A percentile compares a stretch with the other conserved stretches of the same genome.
Evolutionary conservation across 2,329 filamentous ascomycete species (phyloP).

Genomic region (Amesomyces nigricolor): DNA sequence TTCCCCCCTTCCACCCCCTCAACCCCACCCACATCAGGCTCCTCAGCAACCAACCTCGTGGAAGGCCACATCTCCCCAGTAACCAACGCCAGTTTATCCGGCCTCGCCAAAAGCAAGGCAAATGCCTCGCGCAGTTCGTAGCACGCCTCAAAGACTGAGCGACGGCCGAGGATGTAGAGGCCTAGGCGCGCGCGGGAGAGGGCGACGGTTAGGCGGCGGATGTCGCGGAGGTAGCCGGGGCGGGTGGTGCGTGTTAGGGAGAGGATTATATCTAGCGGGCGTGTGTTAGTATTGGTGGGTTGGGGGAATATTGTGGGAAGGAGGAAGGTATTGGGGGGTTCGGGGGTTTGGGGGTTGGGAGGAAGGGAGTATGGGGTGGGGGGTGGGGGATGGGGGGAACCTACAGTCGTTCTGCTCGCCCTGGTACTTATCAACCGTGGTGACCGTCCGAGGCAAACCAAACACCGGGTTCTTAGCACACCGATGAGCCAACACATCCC

Average conservation of each 20-base stretch:
- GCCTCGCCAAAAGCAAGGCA: constrained; percentile 66
- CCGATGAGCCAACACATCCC: constrained; percentile 76
- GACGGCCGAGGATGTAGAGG: constrained; percentile 84
- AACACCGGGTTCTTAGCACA: constrained; percentile 82
- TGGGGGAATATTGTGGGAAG: neutral
- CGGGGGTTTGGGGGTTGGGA: neutral
- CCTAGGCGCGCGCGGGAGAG: constrained; percentile 88
- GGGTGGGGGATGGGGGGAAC: constrained; percentile 33
- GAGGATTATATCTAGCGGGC: constrained; percentile 71
- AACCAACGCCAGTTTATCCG: constrained; percentile 73
- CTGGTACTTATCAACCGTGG: constrained; percentile 97
- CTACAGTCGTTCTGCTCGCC: constrained; percentile 98
- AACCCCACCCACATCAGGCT: neutral
- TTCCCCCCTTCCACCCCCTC: constrained; percentile 35
- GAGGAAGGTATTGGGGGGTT: neutral
- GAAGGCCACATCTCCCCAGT: constrained; percentile 84
- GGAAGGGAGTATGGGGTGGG: neutral
- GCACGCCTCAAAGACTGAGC: constrained; percentile 81
- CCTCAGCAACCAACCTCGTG: constrained; percentile 39
- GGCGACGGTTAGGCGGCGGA: constrained; percentile 89
- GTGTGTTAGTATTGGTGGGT: neutral
- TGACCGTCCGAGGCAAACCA: constrained; percentile 81
- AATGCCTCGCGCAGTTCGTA: constrained; percentile 86
- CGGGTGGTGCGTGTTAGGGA: constrained; percentile 84
- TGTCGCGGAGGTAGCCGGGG: constrained; percentile 88